Conservation (phyloP, 164 flowering plant genomes). For the Piper longum region DNA sequence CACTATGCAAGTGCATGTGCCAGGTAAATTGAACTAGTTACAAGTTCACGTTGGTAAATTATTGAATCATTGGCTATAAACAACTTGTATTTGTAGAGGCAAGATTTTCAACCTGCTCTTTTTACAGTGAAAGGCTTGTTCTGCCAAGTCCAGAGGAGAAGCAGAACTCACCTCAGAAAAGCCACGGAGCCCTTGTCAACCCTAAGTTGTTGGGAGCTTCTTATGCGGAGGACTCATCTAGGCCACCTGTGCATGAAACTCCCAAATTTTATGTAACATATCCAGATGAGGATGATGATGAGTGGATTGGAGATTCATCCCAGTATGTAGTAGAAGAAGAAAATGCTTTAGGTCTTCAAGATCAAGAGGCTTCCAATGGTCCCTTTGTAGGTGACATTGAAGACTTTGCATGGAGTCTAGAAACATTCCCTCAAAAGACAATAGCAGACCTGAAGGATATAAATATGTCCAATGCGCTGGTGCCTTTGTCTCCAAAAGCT, state of each 20-base stretch:
- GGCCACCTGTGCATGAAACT: background rate
- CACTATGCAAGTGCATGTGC: constrained; percentile 79
- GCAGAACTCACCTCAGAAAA: constrained; percentile 22
- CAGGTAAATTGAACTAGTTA: constrained; percentile 31
- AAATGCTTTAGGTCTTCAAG: background rate
- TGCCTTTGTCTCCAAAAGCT: constrained; percentile 36
- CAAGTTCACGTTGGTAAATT: no score
- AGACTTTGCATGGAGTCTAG: constrained; percentile 50
- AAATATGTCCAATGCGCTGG: constrained; percentile 68
- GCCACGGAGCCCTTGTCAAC: constrained; percentile 4
- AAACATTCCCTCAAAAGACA: constrained; percentile 46
- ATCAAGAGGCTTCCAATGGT: constrained; percentile 32
- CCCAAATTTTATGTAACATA: background rate
- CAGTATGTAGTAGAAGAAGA: background rate
- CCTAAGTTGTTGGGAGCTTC: background rate
- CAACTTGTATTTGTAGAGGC: no score
- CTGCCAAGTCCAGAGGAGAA: constrained; percentile 85
- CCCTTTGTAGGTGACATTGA: constrained; percentile 61
- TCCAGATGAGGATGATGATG: no score
- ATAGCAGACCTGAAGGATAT: constrained; percentile 57
- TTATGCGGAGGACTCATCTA: background rate
- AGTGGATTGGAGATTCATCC: background rate
- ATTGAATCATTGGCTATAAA: no score
- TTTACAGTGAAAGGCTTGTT: constrained; percentile 79
- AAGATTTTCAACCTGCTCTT: constrained; percentile 3